phyloP scores from a whole-genome alignment of 208 protist species.

The Trypanosoma melophagium region DNA sequence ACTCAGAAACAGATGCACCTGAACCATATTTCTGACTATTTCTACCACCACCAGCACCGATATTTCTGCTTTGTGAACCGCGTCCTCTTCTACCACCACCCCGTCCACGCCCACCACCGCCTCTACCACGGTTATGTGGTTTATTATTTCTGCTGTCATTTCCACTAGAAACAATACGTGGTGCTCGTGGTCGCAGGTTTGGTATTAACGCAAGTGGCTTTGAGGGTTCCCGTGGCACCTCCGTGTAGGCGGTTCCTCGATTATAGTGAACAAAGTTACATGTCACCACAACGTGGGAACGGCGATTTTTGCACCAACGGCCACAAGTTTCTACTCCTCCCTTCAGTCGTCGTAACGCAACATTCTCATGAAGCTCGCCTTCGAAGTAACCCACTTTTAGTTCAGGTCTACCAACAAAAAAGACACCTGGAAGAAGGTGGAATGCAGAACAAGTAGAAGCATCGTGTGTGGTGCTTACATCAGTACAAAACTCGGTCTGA shows the following conservation, averaged over 20 bases:
- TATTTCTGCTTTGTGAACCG: not conserved
- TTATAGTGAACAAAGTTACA: slow-evolving; percentile 78
- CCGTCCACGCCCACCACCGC: slow-evolving; percentile 12
- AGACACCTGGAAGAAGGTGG: slow-evolving; percentile 62
- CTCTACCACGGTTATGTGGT: slow-evolving; percentile 8
- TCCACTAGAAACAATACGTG: slow-evolving; percentile 2
- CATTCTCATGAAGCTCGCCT: slow-evolving; percentile 65
- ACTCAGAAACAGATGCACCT: not conserved
- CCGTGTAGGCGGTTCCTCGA: slow-evolving; percentile 47
- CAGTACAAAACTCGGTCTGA: slow-evolving; percentile 44
- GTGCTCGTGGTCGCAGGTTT: slow-evolving; percentile 47
- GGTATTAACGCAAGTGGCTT: slow-evolving; percentile 56
- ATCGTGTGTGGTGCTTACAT: slow-evolving; percentile 29
- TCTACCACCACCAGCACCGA: not conserved
- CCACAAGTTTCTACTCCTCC: slow-evolving; percentile 56
- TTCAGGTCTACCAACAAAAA: slow-evolving; percentile 61
- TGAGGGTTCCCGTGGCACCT: slow-evolving; percentile 48
- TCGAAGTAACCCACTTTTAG: slow-evolving; percentile 75
- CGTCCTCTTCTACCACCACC: slow-evolving; percentile 16
- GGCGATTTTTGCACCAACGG: slow-evolving; percentile 54
- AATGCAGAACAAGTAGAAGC: slow-evolving; percentile 43
- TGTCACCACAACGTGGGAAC: slow-evolving; percentile 71
- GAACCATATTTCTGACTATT: too few species aligned
- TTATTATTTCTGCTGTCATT: slow-evolving; percentile 21
- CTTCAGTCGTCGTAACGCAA: slow-evolving; percentile 47